Conservation (phyloP, 2,329 filamentous ascomycete genomes). For the Colletotrichum sojae region DNA sequence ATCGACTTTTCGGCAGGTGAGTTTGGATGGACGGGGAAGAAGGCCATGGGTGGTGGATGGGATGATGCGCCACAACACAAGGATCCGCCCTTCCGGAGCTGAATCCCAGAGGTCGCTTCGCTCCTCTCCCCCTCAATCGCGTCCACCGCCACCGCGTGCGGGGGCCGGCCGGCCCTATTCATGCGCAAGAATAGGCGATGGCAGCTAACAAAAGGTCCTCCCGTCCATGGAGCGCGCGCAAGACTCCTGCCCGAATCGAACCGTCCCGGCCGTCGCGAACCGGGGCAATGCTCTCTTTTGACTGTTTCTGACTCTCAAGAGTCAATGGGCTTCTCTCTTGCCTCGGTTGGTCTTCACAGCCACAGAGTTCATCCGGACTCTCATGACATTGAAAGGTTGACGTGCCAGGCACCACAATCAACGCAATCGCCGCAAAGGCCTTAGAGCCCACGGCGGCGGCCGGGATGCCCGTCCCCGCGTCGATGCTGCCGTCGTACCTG, state of each 20-base stretch:
- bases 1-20: constrained; percentile 38
- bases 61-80: background rate
- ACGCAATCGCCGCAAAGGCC: constrained; percentile 14
- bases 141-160: background rate
- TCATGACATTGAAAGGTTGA: background rate
- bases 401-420: constrained; percentile 22
- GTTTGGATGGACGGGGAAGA: constrained; percentile 13
- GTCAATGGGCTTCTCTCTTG: no score
- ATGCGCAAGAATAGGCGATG: constrained; percentile 19
- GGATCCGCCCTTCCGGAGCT: background rate
- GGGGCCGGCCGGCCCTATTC: constrained; percentile 1
- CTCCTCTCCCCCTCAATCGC: background rate
- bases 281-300: background rate
- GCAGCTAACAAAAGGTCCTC: constrained; percentile 37
- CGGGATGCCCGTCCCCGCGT: constrained; percentile 83
- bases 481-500: constrained; percentile 60
- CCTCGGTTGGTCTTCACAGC: background rate
- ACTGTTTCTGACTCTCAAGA: background rate
- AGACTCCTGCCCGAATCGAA: constrained; percentile 25
- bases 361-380: background rate
- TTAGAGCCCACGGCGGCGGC: constrained; percentile 79
- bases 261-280: background rate
- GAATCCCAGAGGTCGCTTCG: background rate
- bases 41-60: constrained; percentile 11
- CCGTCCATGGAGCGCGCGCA: background rate